These are phyloP conservation scores for Tetrapyrgos nigripes DNA, from an alignment of 1,284 basidiomycete genomes.

Conservation along the genomic window DNA sequence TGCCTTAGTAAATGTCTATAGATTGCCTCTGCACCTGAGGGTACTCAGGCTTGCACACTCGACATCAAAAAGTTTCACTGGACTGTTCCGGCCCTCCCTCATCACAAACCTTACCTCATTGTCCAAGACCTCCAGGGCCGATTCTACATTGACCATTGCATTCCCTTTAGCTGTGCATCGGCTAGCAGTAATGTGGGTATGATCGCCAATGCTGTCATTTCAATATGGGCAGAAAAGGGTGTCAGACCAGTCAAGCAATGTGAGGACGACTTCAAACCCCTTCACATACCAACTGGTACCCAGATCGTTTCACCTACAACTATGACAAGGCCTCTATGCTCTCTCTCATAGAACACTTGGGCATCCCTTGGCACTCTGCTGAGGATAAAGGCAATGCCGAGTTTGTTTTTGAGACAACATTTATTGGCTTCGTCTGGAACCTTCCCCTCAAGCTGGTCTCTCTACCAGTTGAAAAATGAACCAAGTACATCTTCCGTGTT, in stretches of 20 bases:
- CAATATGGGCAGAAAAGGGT: constrained; percentile 27
- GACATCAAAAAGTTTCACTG: constrained; percentile 33
- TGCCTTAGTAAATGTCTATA: too few species aligned
- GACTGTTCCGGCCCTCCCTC: constrained; percentile 22
- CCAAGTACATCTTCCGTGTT: constrained; percentile 22
- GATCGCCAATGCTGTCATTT: constrained; percentile 34
- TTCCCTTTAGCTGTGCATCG: too few species aligned
- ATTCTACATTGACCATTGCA: constrained; percentile 35
- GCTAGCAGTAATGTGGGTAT: constrained; percentile 37
- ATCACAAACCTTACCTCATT: constrained; percentile 30
- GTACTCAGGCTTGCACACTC: constrained; percentile 32
- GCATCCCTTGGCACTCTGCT: too few species aligned
- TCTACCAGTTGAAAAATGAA: constrained; percentile 19
- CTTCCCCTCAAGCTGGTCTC: too few species aligned
- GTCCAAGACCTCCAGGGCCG: constrained; percentile 19
- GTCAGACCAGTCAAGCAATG: constrained; percentile 27
- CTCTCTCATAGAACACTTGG: not conserved
- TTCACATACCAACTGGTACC: too few species aligned
- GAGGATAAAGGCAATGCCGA: too few species aligned
- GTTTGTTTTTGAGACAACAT: too few species aligned
- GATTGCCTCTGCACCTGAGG: constrained; percentile 28
- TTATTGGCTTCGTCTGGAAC: too few species aligned
- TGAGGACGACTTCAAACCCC: too few species aligned
- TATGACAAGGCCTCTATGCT: not conserved
- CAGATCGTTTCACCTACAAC: constrained; percentile 4